Evolutionary conservation across 805 yeast species (phyloP).

Genomic region (Lipomyces sp.): DNA sequence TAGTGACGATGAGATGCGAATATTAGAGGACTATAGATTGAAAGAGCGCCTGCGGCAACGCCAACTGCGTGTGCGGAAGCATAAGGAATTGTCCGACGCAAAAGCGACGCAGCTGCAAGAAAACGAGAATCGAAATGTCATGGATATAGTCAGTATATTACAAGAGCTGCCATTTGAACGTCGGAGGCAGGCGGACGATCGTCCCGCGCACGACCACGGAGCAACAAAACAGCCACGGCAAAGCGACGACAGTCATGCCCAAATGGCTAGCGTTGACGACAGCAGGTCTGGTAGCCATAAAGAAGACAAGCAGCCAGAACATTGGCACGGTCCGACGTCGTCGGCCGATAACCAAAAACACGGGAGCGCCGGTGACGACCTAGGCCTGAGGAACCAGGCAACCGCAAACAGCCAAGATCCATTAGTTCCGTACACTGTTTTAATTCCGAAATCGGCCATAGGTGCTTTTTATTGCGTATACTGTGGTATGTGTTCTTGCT

Average conservation of each 20-base stretch:
- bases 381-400: neutral
- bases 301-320: neutral
- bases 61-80: slow-evolving; percentile 15
- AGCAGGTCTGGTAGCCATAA: neutral
- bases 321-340: neutral
- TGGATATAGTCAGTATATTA: slow-evolving; percentile 12
- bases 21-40: slow-evolving; percentile 16
- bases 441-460: slow-evolving; percentile 2
- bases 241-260: neutral
- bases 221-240: neutral
- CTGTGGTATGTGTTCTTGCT: neutral
- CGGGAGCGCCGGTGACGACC: neutral
- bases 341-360: neutral
- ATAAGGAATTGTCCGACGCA: neutral
- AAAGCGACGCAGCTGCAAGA: neutral
- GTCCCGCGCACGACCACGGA: neutral
- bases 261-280: neutral
- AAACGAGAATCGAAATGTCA: slow-evolving; percentile 1
- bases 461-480: neutral
- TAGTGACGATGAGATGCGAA: slow-evolving; percentile 17
- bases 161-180: neutral
- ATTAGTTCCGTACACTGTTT: slow-evolving; percentile 5
- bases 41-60: slow-evolving; percentile 24
- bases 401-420: neutral
- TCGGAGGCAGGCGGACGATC: neutral